Conservation (phyloP, 2,329 filamentous ascomycete genomes). For the Bipolaris cookei region DNA sequence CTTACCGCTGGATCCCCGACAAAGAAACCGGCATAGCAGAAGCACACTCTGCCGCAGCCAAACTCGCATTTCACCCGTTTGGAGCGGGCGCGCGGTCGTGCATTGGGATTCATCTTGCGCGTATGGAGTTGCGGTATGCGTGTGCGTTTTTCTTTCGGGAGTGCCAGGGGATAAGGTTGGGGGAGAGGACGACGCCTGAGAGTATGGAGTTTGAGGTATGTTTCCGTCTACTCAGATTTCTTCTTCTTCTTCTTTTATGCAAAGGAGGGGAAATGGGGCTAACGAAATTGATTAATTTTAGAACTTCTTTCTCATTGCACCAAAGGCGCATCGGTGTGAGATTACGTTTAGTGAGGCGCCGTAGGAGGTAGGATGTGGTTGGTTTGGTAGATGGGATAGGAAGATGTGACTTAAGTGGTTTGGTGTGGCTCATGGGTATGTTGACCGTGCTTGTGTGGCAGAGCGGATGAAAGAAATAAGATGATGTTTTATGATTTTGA, state of each 20-base stretch:
- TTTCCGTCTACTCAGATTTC: too few species aligned
- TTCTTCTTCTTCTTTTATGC: background rate
- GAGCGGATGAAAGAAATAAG: too few species aligned
- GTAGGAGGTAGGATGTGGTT: too few species aligned
- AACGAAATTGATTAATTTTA: background rate
- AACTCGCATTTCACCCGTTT: conserved; percentile 70
- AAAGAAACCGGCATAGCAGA: conserved; percentile 30
- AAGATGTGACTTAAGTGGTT: too few species aligned
- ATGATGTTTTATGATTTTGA: too few species aligned
- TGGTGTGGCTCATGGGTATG: background rate
- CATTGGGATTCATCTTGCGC: conserved; percentile 71
- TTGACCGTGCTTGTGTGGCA: background rate
- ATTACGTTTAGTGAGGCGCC: conserved; percentile 31
- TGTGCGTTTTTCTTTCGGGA: conserved; percentile 60
- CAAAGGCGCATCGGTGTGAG: conserved; percentile 52
- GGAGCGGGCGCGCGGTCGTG: conserved; percentile 73
- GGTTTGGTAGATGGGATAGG: too few species aligned
- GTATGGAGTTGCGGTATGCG: conserved; percentile 62
- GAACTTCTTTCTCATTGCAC: conserved; percentile 54
- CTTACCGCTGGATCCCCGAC: conserved; percentile 39
- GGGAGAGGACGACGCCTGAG: conserved; percentile 39
- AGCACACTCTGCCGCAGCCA: conserved; percentile 40
- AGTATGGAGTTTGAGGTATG: conserved; percentile 51
- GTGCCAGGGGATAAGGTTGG: conserved; percentile 46
- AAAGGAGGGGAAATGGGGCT: background rate